phyloP scores from a whole-genome alignment of 441 rosid genomes.

The Hura crepitans region DNA sequence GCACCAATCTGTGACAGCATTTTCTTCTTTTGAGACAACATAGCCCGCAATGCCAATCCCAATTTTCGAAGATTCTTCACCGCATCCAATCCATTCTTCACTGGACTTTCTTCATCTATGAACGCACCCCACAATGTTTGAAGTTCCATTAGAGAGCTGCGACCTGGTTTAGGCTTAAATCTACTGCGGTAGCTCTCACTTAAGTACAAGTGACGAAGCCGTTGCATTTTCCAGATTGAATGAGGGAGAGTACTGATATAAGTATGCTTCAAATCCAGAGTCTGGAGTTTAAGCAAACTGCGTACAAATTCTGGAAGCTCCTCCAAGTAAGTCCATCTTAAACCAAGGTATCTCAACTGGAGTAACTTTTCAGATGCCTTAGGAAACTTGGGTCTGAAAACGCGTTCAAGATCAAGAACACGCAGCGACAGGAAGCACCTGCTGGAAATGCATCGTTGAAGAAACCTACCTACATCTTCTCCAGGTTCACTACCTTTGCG shows the following conservation, averaged over 20 bases:
- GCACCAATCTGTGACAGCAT: neutral
- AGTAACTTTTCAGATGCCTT: neutral
- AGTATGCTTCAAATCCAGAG: slow-evolving; percentile 8
- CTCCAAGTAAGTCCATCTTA: slow-evolving; percentile 10
- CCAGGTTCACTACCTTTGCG: slow-evolving; percentile 5
- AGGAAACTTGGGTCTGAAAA: slow-evolving; percentile 12
- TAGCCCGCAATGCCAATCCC: slow-evolving; percentile 2
- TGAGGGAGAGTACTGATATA: neutral
- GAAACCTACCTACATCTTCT: slow-evolving; percentile 10
- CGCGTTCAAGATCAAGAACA: slow-evolving; percentile 13
- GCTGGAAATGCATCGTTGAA: neutral
- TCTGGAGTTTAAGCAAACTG: slow-evolving; percentile 4
- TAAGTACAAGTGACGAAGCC: neutral
- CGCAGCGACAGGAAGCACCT: neutral
- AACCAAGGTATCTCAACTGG: slow-evolving; percentile 11
- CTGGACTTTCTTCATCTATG: slow-evolving; percentile 11
- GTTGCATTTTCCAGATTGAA: slow-evolving; percentile 11
- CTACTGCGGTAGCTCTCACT: neutral
- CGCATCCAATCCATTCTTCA: slow-evolving; percentile 4
- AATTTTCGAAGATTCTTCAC: neutral
- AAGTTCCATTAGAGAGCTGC: neutral
- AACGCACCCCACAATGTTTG: neutral
- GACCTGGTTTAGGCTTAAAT: neutral
- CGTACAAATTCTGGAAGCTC: neutral
- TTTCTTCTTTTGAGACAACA: neutral